These are phyloP conservation scores for Pseudozyma tsukubaensis DNA, from an alignment of 1,284 basidiomycete genomes.

Conservation along the genomic window DNA sequence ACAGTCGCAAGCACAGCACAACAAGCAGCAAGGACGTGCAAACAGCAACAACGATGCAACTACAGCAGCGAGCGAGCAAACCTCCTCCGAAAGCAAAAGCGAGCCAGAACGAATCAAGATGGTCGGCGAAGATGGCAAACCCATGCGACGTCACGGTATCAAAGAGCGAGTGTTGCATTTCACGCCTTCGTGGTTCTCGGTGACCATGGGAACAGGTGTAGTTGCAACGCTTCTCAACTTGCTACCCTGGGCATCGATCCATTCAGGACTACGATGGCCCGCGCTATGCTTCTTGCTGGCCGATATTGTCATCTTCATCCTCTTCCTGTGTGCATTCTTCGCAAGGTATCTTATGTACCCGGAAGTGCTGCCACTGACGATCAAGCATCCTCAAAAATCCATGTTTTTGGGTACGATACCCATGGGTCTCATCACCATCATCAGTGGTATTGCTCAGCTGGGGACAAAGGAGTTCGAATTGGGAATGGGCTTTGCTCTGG, in stretches of 20 bases:
- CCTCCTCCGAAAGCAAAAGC: constrained; percentile 9
- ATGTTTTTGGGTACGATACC: constrained; percentile 58
- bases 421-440: constrained; percentile 60
- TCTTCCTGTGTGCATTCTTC: constrained; percentile 49
- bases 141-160: constrained; percentile 41
- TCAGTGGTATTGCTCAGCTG: constrained; percentile 50
- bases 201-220: constrained; percentile 60
- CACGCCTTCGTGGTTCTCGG: constrained; percentile 59
- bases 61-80: background rate
- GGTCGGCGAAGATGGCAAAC: constrained; percentile 44
- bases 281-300: constrained; percentile 41
- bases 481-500: constrained; percentile 40
- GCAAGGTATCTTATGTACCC: constrained; percentile 57
- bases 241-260: constrained; percentile 47
- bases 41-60: background rate
- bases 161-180: constrained; percentile 53
- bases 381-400: constrained; percentile 60
- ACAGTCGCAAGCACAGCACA: constrained; percentile 2
- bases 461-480: constrained; percentile 51
- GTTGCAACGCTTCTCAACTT: constrained; percentile 51
- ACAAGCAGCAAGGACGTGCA: background rate
- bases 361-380: constrained; percentile 55
- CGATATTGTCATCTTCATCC: constrained; percentile 50
- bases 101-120: constrained; percentile 37
- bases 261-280: constrained; percentile 35